Evolutionary conservation across 2,329 filamentous ascomycete species (phyloP), one percentile per base, ranked within the genome.

Genomic region (Penicillium olsonii): DNA sequence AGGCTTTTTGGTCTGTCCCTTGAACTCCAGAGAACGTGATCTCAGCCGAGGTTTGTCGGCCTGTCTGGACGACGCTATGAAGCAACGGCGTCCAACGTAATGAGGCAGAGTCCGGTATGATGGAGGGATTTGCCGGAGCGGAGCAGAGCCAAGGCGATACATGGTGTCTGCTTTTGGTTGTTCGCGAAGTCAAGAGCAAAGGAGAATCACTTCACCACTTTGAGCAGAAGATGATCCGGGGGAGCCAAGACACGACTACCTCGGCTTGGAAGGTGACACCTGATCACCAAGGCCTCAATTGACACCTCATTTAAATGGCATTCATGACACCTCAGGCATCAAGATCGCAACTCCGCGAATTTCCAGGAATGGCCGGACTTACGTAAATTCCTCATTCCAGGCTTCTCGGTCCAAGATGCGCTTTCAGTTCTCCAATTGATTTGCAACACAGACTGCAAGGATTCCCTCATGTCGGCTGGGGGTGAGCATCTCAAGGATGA

Each of bases 401-500:
- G n/a, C n/a, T n/a, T n/a, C n/a, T n/a, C n/a, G 33, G 48, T 43
- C 41, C 41, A 37, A 45, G n/a, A 50, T 50, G 47, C 37, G n/a
- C 15, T n/a, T 37, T 42, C 20, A 15, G 20, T 4, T 29, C 10
- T 39, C 19, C 15, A 26, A 19, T 14, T 29, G 26, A 35, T 26
- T 12, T 20, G 17, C 2, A 5, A 26, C 31, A 37, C 31, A 44
- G 39, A 38, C 33, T n/a, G 7, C 5, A 15, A 40, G 24, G 20
- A 24, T 64, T 70, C 63, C 31, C 19, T 48, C 73, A 87, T 87
- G 84, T 84, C 83, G 73, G 75, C 76, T 67, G 76, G 77, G 61
- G 78, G 82, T 60, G 76, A 80, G 68, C 81, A 82, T 69, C 80
- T 87, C 64, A 85, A 85, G 72, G 82, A 87, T 85, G 84, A 87